Percentiles rank a stretch among this genome's conserved stretches.
Evolutionary conservation across 2,329 filamentous ascomycete species (phyloP).

Genomic region (Microcera coccophila): DNA sequence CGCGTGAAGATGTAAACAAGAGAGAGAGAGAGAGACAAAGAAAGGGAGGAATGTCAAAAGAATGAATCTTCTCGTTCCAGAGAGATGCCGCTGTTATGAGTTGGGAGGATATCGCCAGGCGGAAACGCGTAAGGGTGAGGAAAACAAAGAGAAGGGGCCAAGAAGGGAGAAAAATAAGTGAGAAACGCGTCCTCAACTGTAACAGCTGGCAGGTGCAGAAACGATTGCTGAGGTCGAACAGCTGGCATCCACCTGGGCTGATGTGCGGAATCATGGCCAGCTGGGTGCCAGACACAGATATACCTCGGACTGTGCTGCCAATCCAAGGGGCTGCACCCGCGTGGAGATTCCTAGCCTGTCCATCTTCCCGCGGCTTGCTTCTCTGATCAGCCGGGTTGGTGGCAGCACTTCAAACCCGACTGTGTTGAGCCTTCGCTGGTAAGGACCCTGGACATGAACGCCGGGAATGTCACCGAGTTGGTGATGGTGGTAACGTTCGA

Average conservation of each 20-base stretch:
- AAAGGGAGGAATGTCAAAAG: not conserved
- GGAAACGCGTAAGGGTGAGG: not conserved
- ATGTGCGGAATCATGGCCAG: slow-evolving; percentile 10
- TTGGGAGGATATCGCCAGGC: slow-evolving; percentile 6
- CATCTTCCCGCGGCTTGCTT: no score
- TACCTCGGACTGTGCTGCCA: no score
- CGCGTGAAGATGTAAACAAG: slow-evolving; percentile 2
- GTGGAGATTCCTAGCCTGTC: no score
- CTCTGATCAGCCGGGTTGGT: no score
- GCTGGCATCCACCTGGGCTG: slow-evolving; percentile 21
- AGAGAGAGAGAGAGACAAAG: not conserved
- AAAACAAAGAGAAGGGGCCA: slow-evolving; percentile 4
- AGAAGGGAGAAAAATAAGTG: slow-evolving; percentile 5
- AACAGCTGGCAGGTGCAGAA: not conserved
- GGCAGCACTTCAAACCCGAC: no score
- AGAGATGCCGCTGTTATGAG: slow-evolving; percentile 6
- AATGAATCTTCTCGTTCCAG: slow-evolving; percentile 8
- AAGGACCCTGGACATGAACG: no score
- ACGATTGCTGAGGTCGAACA: slow-evolving; percentile 1
- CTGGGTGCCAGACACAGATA: slow-evolving; percentile 11
- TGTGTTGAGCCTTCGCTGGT: no score
- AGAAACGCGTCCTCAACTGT: slow-evolving; percentile 8
- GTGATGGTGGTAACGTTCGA: not conserved
- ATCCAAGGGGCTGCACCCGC: no score
- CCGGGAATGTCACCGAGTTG: no score